phyloP scores from a whole-genome alignment of 305 asterid genomes.

The Fraxinus floribunda region DNA sequence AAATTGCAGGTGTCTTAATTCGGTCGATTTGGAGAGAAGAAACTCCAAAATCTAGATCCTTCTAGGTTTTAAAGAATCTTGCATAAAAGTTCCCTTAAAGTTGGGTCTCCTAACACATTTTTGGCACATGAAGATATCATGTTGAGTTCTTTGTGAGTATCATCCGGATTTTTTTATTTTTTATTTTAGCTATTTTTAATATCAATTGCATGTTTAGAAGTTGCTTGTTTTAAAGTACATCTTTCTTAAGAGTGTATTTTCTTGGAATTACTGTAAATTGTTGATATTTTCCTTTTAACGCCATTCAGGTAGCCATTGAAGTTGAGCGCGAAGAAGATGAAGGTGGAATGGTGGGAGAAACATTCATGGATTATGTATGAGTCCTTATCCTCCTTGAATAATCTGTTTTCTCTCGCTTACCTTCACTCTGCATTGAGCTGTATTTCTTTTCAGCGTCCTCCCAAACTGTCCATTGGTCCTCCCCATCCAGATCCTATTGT shows the following conservation, averaged over 20 bases:
- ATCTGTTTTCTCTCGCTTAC: background rate
- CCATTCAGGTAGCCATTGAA: slow-evolving; percentile 76
- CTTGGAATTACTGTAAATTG: slow-evolving; percentile 11
- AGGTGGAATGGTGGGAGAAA: slow-evolving; percentile 94
- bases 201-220: background rate
- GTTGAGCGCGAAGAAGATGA: slow-evolving; percentile 98
- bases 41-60: background rate
- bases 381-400: background rate
- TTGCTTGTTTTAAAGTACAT: background rate
- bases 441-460: slow-evolving; percentile 65
- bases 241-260: background rate
- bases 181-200: background rate
- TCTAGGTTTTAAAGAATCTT: background rate
- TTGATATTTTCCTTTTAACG: slow-evolving; percentile 20
- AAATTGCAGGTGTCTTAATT: background rate
- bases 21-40: background rate
- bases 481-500: slow-evolving; percentile 96
- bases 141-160: background rate
- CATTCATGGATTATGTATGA: slow-evolving; percentile 85
- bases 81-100: background rate
- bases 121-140: background rate
- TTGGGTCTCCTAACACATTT: background rate
- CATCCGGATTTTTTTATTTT: background rate
- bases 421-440: slow-evolving; percentile 4
- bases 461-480: slow-evolving; percentile 80